These are phyloP conservation scores for Strigomonas culicis DNA, from an alignment of 208 protist genomes.

Conservation along the genomic window DNA sequence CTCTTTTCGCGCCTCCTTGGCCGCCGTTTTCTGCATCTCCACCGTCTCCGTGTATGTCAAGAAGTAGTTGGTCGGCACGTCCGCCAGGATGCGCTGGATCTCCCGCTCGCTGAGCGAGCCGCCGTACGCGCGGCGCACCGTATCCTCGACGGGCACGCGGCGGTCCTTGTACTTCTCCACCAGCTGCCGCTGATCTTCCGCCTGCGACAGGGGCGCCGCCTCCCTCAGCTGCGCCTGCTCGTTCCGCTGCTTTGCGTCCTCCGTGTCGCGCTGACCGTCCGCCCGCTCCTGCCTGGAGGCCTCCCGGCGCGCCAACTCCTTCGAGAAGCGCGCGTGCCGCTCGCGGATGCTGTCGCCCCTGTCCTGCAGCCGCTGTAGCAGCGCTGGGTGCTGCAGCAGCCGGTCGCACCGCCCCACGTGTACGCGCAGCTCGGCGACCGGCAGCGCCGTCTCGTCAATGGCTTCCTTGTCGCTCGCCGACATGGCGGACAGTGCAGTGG, in stretches of 20 bases:
- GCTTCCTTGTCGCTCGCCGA: not conserved
- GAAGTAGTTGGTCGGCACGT: conserved; percentile 64
- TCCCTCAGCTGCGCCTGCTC: conserved; percentile 14
- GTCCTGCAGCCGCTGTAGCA: conserved; percentile 60
- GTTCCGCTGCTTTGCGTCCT: not conserved
- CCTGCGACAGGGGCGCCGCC: conserved; percentile 5
- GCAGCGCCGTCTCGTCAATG: conserved; percentile 27
- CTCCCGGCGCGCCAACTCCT: conserved; percentile 35
- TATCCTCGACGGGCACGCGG: conserved; percentile 61
- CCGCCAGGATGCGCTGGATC: conserved; percentile 64
- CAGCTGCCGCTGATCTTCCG: conserved; percentile 12
- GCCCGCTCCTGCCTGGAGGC: too few species aligned
- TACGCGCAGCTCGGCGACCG: conserved; percentile 24
- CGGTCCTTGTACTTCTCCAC: conserved; percentile 49
- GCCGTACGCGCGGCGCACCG: conserved; percentile 67
- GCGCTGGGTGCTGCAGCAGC: conserved; percentile 34
- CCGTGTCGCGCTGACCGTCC: not conserved
- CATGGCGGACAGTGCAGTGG: not conserved
- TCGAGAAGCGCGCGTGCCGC: conserved; percentile 33
- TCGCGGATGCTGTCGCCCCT: conserved; percentile 40
- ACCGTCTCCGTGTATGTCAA: conserved; percentile 70
- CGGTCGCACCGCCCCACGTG: conserved; percentile 70
- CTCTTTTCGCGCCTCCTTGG: conserved; percentile 30
- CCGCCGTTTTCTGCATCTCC: conserved; percentile 31
- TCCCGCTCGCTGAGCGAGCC: conserved; percentile 68